phyloP scores from a whole-genome alignment of 2,329 filamentous ascomycete species.

The Aspergillus fumigatus region DNA sequence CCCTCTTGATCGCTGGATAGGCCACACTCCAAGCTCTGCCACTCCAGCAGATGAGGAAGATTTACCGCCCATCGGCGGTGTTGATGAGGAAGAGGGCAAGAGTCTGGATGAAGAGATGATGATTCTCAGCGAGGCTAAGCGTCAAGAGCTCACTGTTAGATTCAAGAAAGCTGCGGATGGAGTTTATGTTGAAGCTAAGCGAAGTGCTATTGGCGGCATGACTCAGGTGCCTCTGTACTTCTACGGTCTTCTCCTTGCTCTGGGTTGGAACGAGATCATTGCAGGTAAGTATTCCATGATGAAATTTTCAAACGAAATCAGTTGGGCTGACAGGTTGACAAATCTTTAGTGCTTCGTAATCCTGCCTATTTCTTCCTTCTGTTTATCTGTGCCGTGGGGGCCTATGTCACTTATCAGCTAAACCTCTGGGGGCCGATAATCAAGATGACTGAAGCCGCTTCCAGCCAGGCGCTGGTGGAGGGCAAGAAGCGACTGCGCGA shows the following conservation, averaged over 20 bases:
- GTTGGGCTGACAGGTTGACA: background rate
- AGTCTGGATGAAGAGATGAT: slow-evolving; percentile 95
- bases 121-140: slow-evolving; percentile 82
- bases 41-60: slow-evolving; percentile 87
- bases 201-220: slow-evolving; percentile 91
- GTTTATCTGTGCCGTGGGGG: slow-evolving; percentile 67
- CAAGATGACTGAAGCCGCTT: slow-evolving; percentile 89
- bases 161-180: slow-evolving; percentile 99
- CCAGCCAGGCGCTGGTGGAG: slow-evolving; percentile 79
- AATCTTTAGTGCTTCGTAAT: slow-evolving; percentile 73
- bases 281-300: slow-evolving; percentile 61
- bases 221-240: slow-evolving; percentile 94
- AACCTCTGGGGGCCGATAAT: slow-evolving; percentile 95
- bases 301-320: background rate
- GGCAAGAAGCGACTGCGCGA: slow-evolving; percentile 87
- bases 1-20: slow-evolving; percentile 80
- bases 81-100: slow-evolving; percentile 92
- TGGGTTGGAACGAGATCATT: slow-evolving; percentile 98
- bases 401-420: slow-evolving; percentile 86
- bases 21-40: slow-evolving; percentile 67
- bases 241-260: slow-evolving; percentile 77
- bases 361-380: slow-evolving; percentile 89
- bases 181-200: slow-evolving; percentile 96
- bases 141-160: slow-evolving; percentile 83
- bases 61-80: slow-evolving; percentile 78